Conservation (phyloP, 78 protist genomes). For the Dictyostelium capitatum region DNA sequence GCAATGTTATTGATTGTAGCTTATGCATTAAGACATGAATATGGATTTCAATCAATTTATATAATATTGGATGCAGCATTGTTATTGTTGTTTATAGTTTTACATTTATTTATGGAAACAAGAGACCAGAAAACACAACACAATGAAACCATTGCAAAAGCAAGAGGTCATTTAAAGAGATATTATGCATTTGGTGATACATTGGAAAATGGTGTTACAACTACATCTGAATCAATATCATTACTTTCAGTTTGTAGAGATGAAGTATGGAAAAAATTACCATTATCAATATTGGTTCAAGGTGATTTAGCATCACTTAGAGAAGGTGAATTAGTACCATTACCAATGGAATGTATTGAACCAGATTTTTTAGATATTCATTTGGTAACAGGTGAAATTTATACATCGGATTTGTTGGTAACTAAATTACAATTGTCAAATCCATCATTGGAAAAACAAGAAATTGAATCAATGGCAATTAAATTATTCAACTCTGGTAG, state of each 20-base stretch:
- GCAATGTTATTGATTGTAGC: slow-evolving; percentile 46
- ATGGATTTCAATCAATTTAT: slow-evolving; percentile 50
- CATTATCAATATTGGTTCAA: slow-evolving; percentile 58
- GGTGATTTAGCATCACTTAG: slow-evolving; percentile 64
- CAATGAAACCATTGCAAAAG: slow-evolving; percentile 68
- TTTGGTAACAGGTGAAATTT: slow-evolving; percentile 31
- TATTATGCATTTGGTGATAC: slow-evolving; percentile 44
- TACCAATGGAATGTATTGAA: slow-evolving; percentile 56
- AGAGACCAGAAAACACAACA: slow-evolving; percentile 52
- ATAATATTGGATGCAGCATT: slow-evolving; percentile 56
- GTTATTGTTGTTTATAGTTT: slow-evolving; percentile 4
- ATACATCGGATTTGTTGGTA: slow-evolving; percentile 12
- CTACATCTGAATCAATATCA: slow-evolving; percentile 35
- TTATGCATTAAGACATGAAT: slow-evolving; percentile 23
- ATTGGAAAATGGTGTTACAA: slow-evolving; percentile 50
- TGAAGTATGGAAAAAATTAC: slow-evolving; percentile 67
- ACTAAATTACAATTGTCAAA: not conserved
- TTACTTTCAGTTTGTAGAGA: slow-evolving; percentile 67
- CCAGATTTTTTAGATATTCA: slow-evolving; percentile 24
- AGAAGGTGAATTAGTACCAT: slow-evolving; percentile 55
- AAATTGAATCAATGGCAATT: not conserved
- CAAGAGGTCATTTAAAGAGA: slow-evolving; percentile 58
- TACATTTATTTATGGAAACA: slow-evolving; percentile 32
- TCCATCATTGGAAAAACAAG: slow-evolving; percentile 17
- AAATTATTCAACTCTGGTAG: slow-evolving; percentile 59